These are phyloP conservation scores for Leccinellum luteum DNA, from an alignment of 768 basidiomycete genomes.

Conservation along the genomic window DNA sequence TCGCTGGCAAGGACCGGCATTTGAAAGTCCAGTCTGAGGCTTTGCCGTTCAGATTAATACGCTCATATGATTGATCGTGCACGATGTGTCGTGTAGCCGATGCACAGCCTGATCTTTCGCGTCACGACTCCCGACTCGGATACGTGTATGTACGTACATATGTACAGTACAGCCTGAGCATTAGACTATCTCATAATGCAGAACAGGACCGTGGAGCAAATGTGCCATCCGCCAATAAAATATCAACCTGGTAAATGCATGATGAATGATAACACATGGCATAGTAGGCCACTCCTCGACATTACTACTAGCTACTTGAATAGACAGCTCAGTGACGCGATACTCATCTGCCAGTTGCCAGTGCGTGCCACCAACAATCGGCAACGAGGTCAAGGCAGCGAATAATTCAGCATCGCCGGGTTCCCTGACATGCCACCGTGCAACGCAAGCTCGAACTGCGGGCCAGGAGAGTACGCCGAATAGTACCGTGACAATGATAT, in stretches of 20 bases:
- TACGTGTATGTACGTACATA: background rate
- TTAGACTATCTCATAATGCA: no score
- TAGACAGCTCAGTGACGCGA: no score
- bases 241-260: no score
- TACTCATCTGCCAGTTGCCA: background rate
- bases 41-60: background rate
- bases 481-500: no score
- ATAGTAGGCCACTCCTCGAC: no score
- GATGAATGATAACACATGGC: no score
- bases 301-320: no score
- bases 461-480: no score
- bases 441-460: no score
- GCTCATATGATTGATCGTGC: background rate
- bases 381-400: background rate
- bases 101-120: background rate
- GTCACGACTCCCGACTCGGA: background rate
- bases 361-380: background rate
- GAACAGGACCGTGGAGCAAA: no score
- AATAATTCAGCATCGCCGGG: background rate
- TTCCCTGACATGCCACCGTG: background rate
- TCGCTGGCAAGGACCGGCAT: background rate
- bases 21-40: background rate
- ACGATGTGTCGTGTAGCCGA: background rate
- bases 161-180: background rate
- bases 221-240: no score